phyloP scores from a whole-genome alignment of 2,329 filamentous ascomycete genomes.

The Lecanosticta acicola region DNA sequence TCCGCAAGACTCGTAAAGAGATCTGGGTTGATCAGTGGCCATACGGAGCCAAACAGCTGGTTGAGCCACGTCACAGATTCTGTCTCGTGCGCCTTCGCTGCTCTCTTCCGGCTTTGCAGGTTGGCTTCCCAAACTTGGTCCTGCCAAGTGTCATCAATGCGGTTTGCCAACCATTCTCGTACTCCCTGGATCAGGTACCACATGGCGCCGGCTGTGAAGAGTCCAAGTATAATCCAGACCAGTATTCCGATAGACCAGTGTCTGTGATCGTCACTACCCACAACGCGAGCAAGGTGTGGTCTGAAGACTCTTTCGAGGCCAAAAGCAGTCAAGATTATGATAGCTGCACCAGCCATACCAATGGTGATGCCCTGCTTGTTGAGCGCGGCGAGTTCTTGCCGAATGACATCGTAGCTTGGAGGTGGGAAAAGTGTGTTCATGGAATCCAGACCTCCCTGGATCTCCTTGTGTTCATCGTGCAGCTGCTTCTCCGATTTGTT shows the following conservation, averaged over 20 bases:
- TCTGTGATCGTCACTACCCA: constrained; percentile 5
- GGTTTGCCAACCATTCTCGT: constrained; percentile 57
- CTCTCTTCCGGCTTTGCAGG: constrained; percentile 48
- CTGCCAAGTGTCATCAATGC: constrained; percentile 58
- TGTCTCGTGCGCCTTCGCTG: constrained; percentile 46
- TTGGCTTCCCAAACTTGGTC: constrained; percentile 65
- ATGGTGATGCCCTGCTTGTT: constrained; percentile 43
- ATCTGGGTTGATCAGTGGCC: constrained; percentile 71
- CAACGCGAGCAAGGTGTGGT: constrained; percentile 10
- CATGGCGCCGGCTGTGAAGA: constrained; percentile 13
- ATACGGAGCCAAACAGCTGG: constrained; percentile 60
- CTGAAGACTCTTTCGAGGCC: constrained; percentile 19
- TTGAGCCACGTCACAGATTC: constrained; percentile 70
- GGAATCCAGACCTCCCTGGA: constrained; percentile 39
- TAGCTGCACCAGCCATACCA: constrained; percentile 30
- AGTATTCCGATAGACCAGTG: constrained; percentile 12
- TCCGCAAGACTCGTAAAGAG: constrained; percentile 64
- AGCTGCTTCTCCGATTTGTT: constrained; percentile 43
- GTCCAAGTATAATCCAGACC: constrained; percentile 19
- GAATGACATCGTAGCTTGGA: constrained; percentile 44
- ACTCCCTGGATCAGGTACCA: constrained; percentile 23
- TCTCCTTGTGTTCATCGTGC: constrained; percentile 39
- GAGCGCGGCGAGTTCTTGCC: constrained; percentile 41
- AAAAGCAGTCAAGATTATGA: constrained; percentile 31
- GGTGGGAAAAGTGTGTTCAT: constrained; percentile 52